Percentiles rank a stretch among this genome's conserved stretches.
phyloP scores from a whole-genome alignment of 2,329 filamentous ascomycete species.

The Colletotrichum caudatum region DNA sequence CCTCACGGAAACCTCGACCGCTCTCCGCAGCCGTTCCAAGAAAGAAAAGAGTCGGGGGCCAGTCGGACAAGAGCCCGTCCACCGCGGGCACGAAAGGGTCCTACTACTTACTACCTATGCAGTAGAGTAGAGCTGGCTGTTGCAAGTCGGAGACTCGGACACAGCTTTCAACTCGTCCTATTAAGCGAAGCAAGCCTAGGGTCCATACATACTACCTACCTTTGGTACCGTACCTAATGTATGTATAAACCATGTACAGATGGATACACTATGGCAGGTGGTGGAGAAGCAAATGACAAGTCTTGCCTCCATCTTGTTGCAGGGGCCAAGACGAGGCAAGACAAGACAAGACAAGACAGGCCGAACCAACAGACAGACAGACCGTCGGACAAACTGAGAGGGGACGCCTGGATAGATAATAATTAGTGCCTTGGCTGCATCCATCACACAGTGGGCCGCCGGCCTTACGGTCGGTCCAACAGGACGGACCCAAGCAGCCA shows the following conservation, averaged over 20 bases:
- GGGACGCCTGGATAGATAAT: no score
- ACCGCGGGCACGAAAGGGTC: background rate
- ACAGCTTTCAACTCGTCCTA: no score
- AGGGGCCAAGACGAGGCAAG: background rate
- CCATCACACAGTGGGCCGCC: conserved; percentile 13
- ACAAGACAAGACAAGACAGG: background rate
- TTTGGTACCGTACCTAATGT: no score
- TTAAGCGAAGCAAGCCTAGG: background rate
- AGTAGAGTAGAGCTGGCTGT: background rate
- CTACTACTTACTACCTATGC: no score
- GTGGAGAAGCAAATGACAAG: conserved; percentile 4
- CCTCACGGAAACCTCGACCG: conserved; percentile 18
- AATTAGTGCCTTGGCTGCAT: no score
- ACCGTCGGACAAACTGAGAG: no score
- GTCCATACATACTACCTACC: no score
- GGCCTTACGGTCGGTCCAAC: conserved; percentile 3
- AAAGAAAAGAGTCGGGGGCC: background rate
- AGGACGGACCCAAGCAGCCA: background rate
- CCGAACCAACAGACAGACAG: conserved; percentile 32
- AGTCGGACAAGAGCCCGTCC: background rate
- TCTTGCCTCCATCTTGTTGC: background rate
- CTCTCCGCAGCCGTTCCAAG: background rate
- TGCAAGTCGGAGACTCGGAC: background rate
- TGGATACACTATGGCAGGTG: background rate
- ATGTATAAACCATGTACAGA: no score